phyloP scores from a whole-genome alignment of 1,284 basidiomycete genomes.

The Sanghuangporus sanghuang region DNA sequence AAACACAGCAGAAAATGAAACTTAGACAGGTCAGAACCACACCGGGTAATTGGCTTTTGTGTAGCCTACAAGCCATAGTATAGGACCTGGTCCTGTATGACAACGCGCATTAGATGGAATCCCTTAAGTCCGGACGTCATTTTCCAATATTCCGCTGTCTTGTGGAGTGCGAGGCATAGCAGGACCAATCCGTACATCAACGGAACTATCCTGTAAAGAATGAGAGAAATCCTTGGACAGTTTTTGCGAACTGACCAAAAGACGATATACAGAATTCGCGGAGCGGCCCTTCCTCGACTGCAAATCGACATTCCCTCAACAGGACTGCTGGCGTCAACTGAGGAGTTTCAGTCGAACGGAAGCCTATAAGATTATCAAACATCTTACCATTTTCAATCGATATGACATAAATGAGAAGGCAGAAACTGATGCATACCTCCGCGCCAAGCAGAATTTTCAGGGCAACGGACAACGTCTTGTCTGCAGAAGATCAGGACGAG shows the following conservation, averaged over 20 bases:
- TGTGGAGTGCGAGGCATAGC: not conserved
- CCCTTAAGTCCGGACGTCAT: not conserved
- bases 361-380: not conserved
- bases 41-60: not conserved
- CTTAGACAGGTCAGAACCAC: not conserved
- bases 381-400: not conserved
- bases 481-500: not conserved
- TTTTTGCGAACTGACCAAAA: not conserved
- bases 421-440: not conserved
- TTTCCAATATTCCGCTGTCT: slow-evolving; percentile 3
- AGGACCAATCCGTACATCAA: slow-evolving; percentile 2
- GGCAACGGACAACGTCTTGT: not conserved
- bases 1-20: not conserved
- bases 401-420: not conserved
- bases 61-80: slow-evolving; percentile 2
- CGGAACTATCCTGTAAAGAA: not conserved
- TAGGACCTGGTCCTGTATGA: slow-evolving; percentile 4
- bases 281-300: not conserved
- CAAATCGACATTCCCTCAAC: not conserved
- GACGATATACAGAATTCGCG: not conserved
- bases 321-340: not conserved
- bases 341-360: not conserved
- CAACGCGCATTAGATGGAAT: not conserved
- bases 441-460: not conserved
- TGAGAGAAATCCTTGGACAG: not conserved